Percentiles rank a stretch among this genome's conserved stretches.
Conservation (phyloP, 257 asterid species). For the Mentha longifolia region DNA sequence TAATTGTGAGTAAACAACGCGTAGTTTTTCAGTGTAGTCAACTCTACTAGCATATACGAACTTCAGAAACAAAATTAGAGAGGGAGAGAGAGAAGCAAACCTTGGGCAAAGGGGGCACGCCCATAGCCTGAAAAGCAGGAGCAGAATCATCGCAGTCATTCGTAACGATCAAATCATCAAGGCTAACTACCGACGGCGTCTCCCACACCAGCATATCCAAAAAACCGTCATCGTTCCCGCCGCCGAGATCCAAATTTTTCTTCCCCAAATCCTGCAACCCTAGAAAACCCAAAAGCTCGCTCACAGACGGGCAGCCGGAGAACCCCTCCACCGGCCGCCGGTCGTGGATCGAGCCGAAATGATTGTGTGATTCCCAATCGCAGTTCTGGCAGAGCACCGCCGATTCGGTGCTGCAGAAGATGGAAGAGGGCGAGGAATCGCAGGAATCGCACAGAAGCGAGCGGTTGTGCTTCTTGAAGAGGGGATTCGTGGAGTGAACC, state of each 20-base stretch:
- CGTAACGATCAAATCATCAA: slow-evolving; percentile 72
- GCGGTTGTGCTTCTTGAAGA: slow-evolving; percentile 79
- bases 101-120: slow-evolving; percentile 97
- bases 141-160: slow-evolving; percentile 43
- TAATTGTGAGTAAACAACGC: no score
- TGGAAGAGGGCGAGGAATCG: slow-evolving; percentile 69
- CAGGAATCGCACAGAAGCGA: slow-evolving; percentile 84
- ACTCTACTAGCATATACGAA: not conserved
- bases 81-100: no score
- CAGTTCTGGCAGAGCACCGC: slow-evolving; percentile 87
- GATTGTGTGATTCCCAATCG: slow-evolving; percentile 85
- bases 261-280: slow-evolving; percentile 82
- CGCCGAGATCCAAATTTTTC: slow-evolving; percentile 45
- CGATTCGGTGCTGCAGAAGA: slow-evolving; percentile 69
- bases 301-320: slow-evolving; percentile 68
- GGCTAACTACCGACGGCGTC: slow-evolving; percentile 67
- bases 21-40: no score
- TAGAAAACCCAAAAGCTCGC: slow-evolving; percentile 57
- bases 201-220: slow-evolving; percentile 85
- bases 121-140: slow-evolving; percentile 75
- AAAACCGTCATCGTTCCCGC: slow-evolving; percentile 45
- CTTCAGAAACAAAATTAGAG: slow-evolving; percentile 1
- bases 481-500: slow-evolving; percentile 88
- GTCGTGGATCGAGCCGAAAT: slow-evolving; percentile 50
- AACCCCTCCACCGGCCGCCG: slow-evolving; percentile 91